A percentile compares a stretch with the other conserved stretches of the same genome.
Evolutionary conservation across 2,329 filamentous ascomycete genomes (phyloP).

Genomic region (Fusarium haematococcum): DNA sequence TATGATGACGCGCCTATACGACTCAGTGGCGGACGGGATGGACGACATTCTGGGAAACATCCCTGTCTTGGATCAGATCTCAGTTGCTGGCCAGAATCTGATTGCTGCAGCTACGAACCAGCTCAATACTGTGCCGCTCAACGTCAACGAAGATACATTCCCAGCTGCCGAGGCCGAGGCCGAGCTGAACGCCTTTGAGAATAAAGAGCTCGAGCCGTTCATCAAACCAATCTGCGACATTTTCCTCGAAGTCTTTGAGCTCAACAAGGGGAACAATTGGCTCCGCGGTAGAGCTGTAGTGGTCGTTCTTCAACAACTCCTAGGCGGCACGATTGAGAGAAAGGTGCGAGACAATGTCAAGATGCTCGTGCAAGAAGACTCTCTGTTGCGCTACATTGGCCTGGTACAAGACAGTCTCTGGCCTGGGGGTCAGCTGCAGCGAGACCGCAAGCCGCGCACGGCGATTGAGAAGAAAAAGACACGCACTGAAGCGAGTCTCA

Average conservation of each 20-base stretch:
- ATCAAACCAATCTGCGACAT: conserved; percentile 99
- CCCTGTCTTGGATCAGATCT: conserved; percentile 93
- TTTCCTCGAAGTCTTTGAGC: conserved; percentile 94
- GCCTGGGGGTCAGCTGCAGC: conserved; percentile 74
- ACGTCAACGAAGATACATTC: conserved; percentile 62
- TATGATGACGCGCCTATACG: conserved; percentile 94
- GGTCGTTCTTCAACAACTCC: conserved; percentile 93
- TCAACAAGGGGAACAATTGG: conserved; percentile 97
- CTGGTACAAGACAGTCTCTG: conserved; percentile 83
- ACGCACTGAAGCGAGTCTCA: conserved; percentile 86
- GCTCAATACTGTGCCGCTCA: conserved; percentile 67
- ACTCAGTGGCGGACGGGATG: conserved; percentile 97
- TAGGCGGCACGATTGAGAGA: conserved; percentile 95
- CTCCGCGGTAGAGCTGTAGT: conserved; percentile 94
- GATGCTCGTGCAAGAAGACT: conserved; percentile 80
- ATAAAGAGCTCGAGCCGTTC: conserved; percentile 90
- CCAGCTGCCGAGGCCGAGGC: conserved; percentile 85
- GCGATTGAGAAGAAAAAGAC: conserved; percentile 81
- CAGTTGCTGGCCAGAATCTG: conserved; percentile 90
- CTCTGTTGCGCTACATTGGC: conserved; percentile 79
- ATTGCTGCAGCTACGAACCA: conserved; percentile 80
- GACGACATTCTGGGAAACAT: conserved; percentile 98
- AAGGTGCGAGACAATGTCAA: conserved; percentile 90
- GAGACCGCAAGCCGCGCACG: conserved; percentile 68
- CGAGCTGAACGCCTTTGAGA: conserved; percentile 92